Base-by-base conservation (phyloP, 1,139 yeast genomes). In the Scheffersomyces illinoinensis region DNA sequence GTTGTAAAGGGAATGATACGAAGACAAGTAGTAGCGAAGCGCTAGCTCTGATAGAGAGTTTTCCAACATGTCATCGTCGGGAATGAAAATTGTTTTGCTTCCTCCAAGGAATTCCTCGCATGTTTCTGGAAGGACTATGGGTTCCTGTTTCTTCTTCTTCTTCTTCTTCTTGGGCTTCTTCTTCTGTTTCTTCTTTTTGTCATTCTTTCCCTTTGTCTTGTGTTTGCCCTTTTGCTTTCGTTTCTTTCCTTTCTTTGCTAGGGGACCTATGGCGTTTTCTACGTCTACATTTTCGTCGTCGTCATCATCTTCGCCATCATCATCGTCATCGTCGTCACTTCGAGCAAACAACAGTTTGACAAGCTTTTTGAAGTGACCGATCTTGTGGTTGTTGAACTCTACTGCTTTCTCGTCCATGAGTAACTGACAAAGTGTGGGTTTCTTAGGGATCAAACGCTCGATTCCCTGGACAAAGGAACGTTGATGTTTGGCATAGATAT, bases 381-480 rank as follows among this genome's bases (percentile, higher is more conserved):
- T 67, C 14, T 70, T 57, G 26, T 68, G 63, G 12, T 76, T 75
- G 24, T 66, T 60, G 5, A 73, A 51, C 5, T 26, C 26, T n/a
- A 52, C 52, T 4, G 57, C 47, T 19, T 59, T 60, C 7, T 60
- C 55, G 18, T 67, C 64, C 58, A 72, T 66, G 17, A 85, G 61
- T 8, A 77, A 67, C 5, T 80, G 79, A 65, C 89, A 81, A 43
- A 84, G 57, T 1, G 77, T 62, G 1, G 77, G 77, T 52, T 86
- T 85, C 1, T 75, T 56, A 0, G 78, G 77, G 5, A 90, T 67
- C 6, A 88, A 68, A 8, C 75, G 68, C 61, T 88, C 89, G 2
- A 91, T 78, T 0, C 92, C 95, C 61, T 91, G 96, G 7, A 93
- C 86, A 33, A 85, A 85, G 0, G 97, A 89, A 63, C 87, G 79